Conservation (phyloP, 306 rosid species). For the Pachyrhizus erosus region DNA sequence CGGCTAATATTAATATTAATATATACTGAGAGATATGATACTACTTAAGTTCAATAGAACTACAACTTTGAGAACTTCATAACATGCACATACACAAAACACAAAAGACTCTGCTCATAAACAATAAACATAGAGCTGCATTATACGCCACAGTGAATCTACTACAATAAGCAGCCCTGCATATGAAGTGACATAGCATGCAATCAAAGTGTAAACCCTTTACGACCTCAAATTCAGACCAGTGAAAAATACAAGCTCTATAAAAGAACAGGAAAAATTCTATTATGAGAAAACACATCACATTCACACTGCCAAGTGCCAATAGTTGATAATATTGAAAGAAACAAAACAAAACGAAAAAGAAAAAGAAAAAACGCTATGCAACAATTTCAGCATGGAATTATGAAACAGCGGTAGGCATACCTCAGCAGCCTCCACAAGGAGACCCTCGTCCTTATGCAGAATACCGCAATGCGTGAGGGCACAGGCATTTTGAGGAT, state of each 20-base stretch:
- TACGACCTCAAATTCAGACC: neutral
- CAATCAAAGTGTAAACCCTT: neutral
- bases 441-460: conserved; percentile 85
- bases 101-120: neutral
- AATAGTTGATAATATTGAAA: neutral
- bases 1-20: neutral
- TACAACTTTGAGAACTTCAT: neutral
- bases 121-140: neutral
- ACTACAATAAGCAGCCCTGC: neutral
- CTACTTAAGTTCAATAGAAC: neutral
- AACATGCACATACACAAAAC: neutral
- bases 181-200: neutral
- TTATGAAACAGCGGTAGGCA: neutral
- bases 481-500: conserved; percentile 77
- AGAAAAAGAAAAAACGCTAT: neutral
- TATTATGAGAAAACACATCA: neutral
- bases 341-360: neutral
- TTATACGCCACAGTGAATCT: neutral
- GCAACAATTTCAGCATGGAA: neutral
- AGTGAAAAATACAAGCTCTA: neutral
- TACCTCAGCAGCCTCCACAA: conserved; percentile 95
- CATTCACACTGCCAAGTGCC: neutral
- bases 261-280: neutral
- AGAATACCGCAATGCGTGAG: conserved; percentile 84
- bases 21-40: too few relatives aligned